phyloP scores from a whole-genome alignment of 495 filamentous ascomycete species.

The Elaphomyces granulatus region DNA sequence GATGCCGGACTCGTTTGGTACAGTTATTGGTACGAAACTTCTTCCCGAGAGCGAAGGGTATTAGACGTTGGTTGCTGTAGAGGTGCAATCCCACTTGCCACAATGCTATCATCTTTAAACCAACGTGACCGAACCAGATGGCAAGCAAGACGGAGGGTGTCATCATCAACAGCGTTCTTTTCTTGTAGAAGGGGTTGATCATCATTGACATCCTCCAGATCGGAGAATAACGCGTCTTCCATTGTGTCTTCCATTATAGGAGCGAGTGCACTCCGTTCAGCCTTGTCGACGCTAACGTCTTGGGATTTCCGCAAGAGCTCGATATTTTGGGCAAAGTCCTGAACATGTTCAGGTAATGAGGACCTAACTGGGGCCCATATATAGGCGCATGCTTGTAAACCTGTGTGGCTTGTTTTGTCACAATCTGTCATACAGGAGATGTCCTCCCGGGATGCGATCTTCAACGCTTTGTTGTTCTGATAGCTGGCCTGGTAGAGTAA shows the following conservation, averaged over 20 bases:
- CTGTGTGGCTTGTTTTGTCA: not conserved
- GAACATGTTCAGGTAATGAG: too few species aligned
- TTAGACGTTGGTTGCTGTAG: not conserved
- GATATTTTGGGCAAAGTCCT: too few species aligned
- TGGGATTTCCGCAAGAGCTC: too few species aligned
- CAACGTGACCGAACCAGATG: not conserved
- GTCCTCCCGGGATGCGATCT: constrained; percentile 4
- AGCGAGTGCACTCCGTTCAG: not conserved
- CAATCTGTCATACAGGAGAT: not conserved
- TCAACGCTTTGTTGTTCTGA: constrained; percentile 5
- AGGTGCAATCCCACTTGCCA: not conserved
- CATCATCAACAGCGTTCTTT: not conserved
- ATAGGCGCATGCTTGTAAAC: not conserved
- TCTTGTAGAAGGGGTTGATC: not conserved
- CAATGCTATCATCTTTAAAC: not conserved
- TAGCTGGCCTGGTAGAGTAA: not conserved
- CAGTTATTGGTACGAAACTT: not conserved
- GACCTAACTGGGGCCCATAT: not conserved
- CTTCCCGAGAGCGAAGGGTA: not conserved
- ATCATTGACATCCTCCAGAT: not conserved
- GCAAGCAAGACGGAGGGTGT: not conserved
- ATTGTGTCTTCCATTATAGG: not conserved
- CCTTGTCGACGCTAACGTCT: not conserved
- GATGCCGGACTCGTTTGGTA: not conserved
- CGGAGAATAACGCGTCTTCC: not conserved